Evolutionary conservation across 1,139 yeast species (phyloP).

Genomic region (Hyphopichia khmerensis): DNA sequence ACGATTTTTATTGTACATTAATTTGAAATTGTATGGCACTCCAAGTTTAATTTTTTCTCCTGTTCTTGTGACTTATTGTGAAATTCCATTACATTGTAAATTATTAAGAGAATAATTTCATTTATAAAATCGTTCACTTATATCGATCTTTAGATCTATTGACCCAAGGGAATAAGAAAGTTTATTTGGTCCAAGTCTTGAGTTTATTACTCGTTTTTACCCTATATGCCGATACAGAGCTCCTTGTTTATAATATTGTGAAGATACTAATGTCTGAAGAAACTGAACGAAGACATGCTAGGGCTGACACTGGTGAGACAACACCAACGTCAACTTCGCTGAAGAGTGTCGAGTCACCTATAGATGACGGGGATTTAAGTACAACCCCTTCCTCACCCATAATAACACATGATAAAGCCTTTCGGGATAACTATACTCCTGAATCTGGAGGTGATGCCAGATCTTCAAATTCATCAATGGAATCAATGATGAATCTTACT

Average conservation of each 20-base stretch:
- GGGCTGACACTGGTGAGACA: background rate
- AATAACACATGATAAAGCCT: conserved; percentile 3
- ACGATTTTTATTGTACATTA: background rate
- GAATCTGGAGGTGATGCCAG: conserved; percentile 15
- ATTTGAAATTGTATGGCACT: background rate
- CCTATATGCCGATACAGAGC: no score
- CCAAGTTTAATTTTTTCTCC: background rate
- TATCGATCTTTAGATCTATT: no score
- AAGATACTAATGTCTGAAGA: background rate
- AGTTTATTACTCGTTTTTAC: no score
- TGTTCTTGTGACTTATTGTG: background rate
- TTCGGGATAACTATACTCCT: conserved; percentile 7
- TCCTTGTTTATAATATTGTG: background rate
- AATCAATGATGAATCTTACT: conserved; percentile 18
- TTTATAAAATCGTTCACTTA: no score
- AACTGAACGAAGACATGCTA: background rate
- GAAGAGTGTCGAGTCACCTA: background rate
- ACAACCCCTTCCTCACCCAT: conserved; percentile 9
- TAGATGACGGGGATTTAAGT: conserved; percentile 1
- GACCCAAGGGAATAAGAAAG: no score
- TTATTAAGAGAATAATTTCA: no score
- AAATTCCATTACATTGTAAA: background rate
- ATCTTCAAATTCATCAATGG: conserved; percentile 23
- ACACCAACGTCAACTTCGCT: conserved; percentile 3
- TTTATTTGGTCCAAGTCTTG: no score